Base-by-base conservation (phyloP, 768 basidiomycete species). In the Omphalotus guepiniiformis region DNA sequence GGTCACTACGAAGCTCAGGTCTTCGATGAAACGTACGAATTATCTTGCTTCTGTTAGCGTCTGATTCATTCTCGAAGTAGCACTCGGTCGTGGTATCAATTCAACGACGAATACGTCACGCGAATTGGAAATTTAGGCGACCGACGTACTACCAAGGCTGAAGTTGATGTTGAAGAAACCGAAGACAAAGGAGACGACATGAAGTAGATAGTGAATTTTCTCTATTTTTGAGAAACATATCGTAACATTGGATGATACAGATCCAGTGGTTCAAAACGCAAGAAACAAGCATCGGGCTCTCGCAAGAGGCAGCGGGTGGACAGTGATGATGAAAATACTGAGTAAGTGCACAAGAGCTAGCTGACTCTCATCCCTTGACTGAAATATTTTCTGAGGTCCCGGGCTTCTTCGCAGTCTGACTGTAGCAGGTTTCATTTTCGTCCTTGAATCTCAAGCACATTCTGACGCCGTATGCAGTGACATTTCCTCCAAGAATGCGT, bases 1-100 rank as follows among this genome's bases (percentile, higher is more conserved):
- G 90, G 90, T 3, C 89, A 93, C 61, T 93, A 93, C 58, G 87
- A 89, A 62, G 88, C 87, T 12, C 87, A 91, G 58, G 87, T 91
- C 16, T 81, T 82, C 56, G 88, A 93, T 59, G 66, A 67, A 18
- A 64, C 67, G 89, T 93, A 57, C 47, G 81, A 68, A 38, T 22
- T 61, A 35, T 16, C 9, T 25, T 9, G 19, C 5, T 15, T 3
- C 7, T 38, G 4, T 53, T 38, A 28, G 19, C 26, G 18, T 13
- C 3, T 21, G 30, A 9, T 39, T n/a, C 21, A 58, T 36, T 16
- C 36, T 42, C 32, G 41, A 23, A 39, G 44, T 47, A 91, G 88
- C 42, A 74, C 73, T 39, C 63, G 74, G 32, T 73, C 83, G 15
- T 98, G 95, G 94, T 94, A 83, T 60, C 82, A 86, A 51, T 98